Evolutionary conservation across 2,329 filamentous ascomycete genomes (phyloP).

Genomic region (Colletotrichum sp.): DNA sequence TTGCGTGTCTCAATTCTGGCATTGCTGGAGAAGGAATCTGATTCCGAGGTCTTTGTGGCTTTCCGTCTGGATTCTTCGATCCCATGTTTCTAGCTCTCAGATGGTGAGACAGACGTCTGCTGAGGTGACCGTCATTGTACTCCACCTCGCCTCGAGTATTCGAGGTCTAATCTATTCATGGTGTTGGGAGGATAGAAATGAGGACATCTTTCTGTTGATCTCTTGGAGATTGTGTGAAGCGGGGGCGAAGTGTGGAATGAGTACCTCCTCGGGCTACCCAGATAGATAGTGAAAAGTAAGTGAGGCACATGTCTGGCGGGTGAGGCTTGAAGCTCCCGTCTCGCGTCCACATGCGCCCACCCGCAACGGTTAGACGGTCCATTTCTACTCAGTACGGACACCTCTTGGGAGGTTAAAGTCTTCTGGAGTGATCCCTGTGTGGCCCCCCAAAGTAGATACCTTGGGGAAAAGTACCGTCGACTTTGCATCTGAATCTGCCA

Average conservation of each 20-base stretch:
- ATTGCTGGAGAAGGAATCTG: neutral
- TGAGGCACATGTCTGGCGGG: neutral
- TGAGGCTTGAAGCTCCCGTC: neutral
- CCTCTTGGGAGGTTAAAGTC: neutral
- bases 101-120: constrained; percentile 16
- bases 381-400: neutral
- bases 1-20: neutral
- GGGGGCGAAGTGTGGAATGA: neutral
- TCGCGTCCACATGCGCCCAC: neutral
- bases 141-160: neutral
- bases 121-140: neutral
- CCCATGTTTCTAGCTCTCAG: constrained; percentile 7
- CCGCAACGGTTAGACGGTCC: neutral
- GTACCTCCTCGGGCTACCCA: neutral
- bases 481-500: neutral
- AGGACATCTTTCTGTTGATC: neutral
- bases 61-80: neutral
- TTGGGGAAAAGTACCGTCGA: neutral
- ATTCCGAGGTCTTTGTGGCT: neutral
- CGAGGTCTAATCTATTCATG: neutral
- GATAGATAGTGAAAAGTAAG: neutral
- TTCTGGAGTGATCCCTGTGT: neutral
- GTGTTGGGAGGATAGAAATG: neutral
- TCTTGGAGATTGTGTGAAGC: neutral
- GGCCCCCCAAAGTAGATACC: neutral